Base-by-base conservation (phyloP, 1,139 yeast genomes). In the Taphrina flavorubra region DNA sequence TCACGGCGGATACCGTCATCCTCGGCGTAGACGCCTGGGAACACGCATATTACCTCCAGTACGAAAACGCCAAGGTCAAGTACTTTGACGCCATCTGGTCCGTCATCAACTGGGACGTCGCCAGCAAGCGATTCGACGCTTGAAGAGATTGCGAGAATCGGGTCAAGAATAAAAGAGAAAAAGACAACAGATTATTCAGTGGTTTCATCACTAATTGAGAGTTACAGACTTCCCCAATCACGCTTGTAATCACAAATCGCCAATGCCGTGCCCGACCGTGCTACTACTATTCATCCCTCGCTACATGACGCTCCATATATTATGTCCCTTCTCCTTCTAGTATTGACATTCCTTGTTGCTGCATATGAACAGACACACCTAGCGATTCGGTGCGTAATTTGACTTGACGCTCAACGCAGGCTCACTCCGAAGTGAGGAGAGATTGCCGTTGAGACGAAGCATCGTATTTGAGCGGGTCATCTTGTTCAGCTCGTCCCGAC, bases 1-100 rank as follows among this genome's bases (percentile, higher is more conserved):
- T 90, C 51, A 84, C 89, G 63, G 89, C 91, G 53, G 82, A 85
- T 40, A 84, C 85, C 77, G 84, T 86, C 69, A 97, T 97, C 64
- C 83, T 92, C 79, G 98, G 97, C 68, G 90, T 92, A 78, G 98
- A 92, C 77, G 97, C 98, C 42, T 92, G 98, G 98, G 98, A 92
- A 81, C 98, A 92, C 78, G 97, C 98, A 68, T 92, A 92, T 84
- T 92, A 92, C 85, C 84, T 92, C 81, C 97, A 92, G 81, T 92
- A 92, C 84, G 89, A 90, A 81, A 92, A 92, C 82, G 94, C 88
- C 78, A 92, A 92, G 85, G 96, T 81, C 63, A 97, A 92, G 79
- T 92, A 92, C 83, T 92, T 92, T 86, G 88, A 91, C 82, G 96
- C 96, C 72, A 90, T 92, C 80, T 92, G 98, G 98, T 89, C 90